These are phyloP conservation scores for Cyberlindnera xishuangbannaensis DNA, from an alignment of 805 yeast genomes.

Conservation along the genomic window DNA sequence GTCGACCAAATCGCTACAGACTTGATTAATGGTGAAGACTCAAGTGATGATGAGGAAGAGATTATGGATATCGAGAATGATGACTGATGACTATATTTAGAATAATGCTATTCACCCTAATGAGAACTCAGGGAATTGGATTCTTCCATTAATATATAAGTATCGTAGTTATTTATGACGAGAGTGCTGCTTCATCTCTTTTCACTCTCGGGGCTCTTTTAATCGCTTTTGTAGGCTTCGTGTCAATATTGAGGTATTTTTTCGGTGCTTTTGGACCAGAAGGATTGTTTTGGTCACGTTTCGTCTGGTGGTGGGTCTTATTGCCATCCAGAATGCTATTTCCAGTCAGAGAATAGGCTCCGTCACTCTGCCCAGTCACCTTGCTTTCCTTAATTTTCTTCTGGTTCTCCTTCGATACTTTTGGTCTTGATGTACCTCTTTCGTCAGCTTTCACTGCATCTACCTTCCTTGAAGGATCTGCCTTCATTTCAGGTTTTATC, in stretches of 20 bases:
- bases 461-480: no score
- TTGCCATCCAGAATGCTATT: constrained; percentile 1
- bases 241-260: no score
- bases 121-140: neutral
- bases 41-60: constrained; percentile 36
- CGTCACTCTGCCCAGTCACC: no score
- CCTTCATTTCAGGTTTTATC: no score
- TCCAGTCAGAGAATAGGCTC: no score
- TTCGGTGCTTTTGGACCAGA: no score
- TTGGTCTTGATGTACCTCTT: neutral
- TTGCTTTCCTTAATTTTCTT: neutral
- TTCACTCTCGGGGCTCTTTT: neutral
- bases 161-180: no score
- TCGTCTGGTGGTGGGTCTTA: neutral
- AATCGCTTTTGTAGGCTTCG: neutral
- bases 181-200: no score
- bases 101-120: no score
- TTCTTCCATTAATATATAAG: no score
- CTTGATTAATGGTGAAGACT: constrained; percentile 26
- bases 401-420: neutral
- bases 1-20: constrained; percentile 24
- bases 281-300: constrained; percentile 1
- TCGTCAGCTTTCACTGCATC: neutral
- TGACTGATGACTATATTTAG: no score
- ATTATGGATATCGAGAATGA: constrained; percentile 60